Conservation (phyloP, 2,329 filamentous ascomycete species). For the Ilyonectria destructans region DNA sequence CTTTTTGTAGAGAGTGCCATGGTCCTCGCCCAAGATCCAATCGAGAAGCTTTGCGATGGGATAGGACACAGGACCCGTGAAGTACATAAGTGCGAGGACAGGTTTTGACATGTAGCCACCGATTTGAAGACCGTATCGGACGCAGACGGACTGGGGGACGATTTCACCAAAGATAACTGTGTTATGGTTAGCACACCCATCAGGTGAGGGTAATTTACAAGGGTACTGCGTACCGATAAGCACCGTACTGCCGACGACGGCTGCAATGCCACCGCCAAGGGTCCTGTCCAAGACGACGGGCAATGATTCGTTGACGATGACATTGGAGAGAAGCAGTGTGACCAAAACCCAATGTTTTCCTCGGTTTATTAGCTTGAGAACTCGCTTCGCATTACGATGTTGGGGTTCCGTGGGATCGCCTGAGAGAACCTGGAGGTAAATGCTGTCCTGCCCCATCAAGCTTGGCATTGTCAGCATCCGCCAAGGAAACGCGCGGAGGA, state of each 20-base stretch:
- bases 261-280: slow-evolving; percentile 93
- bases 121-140: slow-evolving; percentile 95
- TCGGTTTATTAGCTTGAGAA: slow-evolving; percentile 84
- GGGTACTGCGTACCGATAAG: slow-evolving; percentile 81
- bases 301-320: slow-evolving; percentile 97
- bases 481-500: slow-evolving; percentile 29
- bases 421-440: slow-evolving; percentile 95
- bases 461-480: slow-evolving; percentile 52
- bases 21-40: slow-evolving; percentile 92
- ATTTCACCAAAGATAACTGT: slow-evolving; percentile 98
- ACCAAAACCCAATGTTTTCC: slow-evolving; percentile 99
- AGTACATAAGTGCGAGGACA: slow-evolving; percentile 91
- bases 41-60: slow-evolving; percentile 97
- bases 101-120: slow-evolving; percentile 94
- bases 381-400: slow-evolving; percentile 86
- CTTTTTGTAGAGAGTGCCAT: slow-evolving; percentile 98
- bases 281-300: slow-evolving; percentile 96
- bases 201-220: not conserved
- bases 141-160: slow-evolving; percentile 95
- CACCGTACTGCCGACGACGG: slow-evolving; percentile 92
- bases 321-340: slow-evolving; percentile 93
- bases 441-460: slow-evolving; percentile 86
- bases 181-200: slow-evolving; percentile 38
- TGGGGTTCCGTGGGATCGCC: slow-evolving; percentile 89
- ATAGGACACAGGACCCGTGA: slow-evolving; percentile 92